Evolutionary conservation across 192 early-diverging fungal genomes (phyloP), one percentile per base, ranked within the genome.

Genomic region (Lobosporangium transversale): DNA sequence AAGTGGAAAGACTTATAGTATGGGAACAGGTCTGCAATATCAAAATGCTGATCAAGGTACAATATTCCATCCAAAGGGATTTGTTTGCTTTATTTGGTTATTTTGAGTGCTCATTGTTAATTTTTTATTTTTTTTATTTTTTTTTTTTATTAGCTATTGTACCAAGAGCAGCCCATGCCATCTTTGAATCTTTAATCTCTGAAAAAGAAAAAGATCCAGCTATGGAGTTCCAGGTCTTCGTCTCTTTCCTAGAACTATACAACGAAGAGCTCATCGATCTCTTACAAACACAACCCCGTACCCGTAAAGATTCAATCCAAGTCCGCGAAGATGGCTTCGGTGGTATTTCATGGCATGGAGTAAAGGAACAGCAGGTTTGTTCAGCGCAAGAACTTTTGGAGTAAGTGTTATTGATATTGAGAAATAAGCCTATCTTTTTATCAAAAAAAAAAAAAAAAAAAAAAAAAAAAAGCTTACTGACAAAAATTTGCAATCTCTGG

Each of bases 231-330:
- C 83, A 88, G 60, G 79, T 88, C 26, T 81, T 61, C 35, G 92
- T 96, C 7, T 94, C 95, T 9, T 98, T 97, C 78, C 59, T 99
- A 37, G 96, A 99, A 80, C 79, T 97, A n/a, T 95, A 99, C 80
- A 98, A 99, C 80, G 97, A 99, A 68, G 95, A 98, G 52, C 80
- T 97, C 36, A 91, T 93, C 20, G 97, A 99, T 69, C 83, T 99
- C 20, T 82, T 97, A 24, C 80, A 81, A 29, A 70, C 78, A 17
- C 70, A 66, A 35, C 75, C 55, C 11, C 76, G 66, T 15, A 61
- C 55, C 35, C 66, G 81, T 20, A 67, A 70, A 48, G 53, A 70
- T n/a, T 47, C 66, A 24, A 62, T 79, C 52, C 31, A 85, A 85
- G 52, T 98, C 29, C 85, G 94, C 54, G 91, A 93, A 55, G 96